phyloP scores from a whole-genome alignment of 2,329 filamentous ascomycete species.

The Sporothrix luriei region DNA sequence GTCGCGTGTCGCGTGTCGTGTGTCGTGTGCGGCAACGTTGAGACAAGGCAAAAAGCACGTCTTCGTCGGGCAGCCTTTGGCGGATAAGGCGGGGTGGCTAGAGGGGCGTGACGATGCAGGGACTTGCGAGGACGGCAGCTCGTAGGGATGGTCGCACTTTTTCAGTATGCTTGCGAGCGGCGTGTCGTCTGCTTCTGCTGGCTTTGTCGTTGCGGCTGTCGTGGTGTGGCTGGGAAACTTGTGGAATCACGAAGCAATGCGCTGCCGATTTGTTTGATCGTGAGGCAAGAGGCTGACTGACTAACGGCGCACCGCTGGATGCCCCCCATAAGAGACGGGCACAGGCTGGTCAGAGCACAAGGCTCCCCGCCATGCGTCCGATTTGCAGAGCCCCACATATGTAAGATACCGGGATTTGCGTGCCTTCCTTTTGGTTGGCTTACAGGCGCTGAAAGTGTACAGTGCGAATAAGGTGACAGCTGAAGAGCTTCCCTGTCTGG shows the following conservation, averaged over 20 bases:
- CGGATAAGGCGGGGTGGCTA: constrained; percentile 3
- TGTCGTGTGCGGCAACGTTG: neutral
- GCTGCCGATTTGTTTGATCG: neutral
- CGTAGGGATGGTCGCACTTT: neutral
- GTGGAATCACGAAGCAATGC: constrained; percentile 6
- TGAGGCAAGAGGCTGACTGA: neutral
- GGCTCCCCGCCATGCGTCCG: constrained; percentile 15
- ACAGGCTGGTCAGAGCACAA: constrained; percentile 1
- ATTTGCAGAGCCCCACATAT: constrained; percentile 7
- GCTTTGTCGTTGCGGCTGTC: neutral
- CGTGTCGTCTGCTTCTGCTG: constrained; percentile 6
- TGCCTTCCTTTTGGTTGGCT: neutral
- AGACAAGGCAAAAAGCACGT: constrained; percentile 1
- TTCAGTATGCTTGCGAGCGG: neutral
- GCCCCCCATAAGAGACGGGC: too few relatives aligned
- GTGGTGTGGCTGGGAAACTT: neutral
- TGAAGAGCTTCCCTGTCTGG: neutral
- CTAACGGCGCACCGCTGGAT: neutral
- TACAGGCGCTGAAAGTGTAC: neutral
- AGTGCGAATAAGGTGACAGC: neutral
- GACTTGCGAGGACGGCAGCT: neutral
- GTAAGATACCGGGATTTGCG: neutral
- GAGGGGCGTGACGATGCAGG: neutral
- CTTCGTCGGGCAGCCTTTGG: constrained; percentile 3
- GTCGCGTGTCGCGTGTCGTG: constrained; percentile 12